Evolutionary conservation across 2,329 filamentous ascomycete species (phyloP).

Genomic region (Pezicula carpinea): DNA sequence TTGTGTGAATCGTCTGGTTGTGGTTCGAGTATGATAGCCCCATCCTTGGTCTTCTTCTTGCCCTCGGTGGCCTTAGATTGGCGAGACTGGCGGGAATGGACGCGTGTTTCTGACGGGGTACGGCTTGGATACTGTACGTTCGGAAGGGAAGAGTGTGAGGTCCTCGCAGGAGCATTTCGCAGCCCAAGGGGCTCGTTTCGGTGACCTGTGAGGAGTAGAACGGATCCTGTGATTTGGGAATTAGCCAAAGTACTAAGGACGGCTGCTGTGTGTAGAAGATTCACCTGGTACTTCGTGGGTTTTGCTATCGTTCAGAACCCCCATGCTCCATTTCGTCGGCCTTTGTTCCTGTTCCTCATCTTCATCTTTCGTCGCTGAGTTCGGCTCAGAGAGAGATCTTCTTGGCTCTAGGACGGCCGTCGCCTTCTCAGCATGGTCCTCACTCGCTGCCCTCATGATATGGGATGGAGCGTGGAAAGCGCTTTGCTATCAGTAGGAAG

Average conservation of each 20-base stretch:
- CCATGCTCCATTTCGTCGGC: constrained; percentile 55
- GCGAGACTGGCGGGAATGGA: constrained; percentile 3
- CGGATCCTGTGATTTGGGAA: constrained; percentile 42
- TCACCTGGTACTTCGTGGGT: constrained; percentile 86
- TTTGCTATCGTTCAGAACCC: constrained; percentile 75
- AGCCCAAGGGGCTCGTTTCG: constrained; percentile 57
- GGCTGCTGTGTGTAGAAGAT: constrained; percentile 18
- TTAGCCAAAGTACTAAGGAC: not conserved
- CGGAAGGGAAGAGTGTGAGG: constrained; percentile 48
- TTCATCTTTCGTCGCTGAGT: constrained; percentile 5
- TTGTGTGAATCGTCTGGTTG: constrained; percentile 89
- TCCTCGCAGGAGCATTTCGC: constrained; percentile 51
- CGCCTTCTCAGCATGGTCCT: no score
- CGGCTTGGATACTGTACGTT: constrained; percentile 5
- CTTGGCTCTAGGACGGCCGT: constrained; percentile 7
- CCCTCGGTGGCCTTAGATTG: constrained; percentile 19
- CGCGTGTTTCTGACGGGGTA: constrained; percentile 9
- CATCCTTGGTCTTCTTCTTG: constrained; percentile 77
- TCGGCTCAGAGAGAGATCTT: constrained; percentile 17
- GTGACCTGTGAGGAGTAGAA: constrained; percentile 49
- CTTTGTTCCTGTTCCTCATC: constrained; percentile 11
- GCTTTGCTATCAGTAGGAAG: no score
- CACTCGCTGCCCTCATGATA: no score
- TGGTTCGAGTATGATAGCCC: constrained; percentile 80
- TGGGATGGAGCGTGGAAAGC: no score